Conservation (phyloP, 1,284 basidiomycete species). For the Malassezia vespertilionis region DNA sequence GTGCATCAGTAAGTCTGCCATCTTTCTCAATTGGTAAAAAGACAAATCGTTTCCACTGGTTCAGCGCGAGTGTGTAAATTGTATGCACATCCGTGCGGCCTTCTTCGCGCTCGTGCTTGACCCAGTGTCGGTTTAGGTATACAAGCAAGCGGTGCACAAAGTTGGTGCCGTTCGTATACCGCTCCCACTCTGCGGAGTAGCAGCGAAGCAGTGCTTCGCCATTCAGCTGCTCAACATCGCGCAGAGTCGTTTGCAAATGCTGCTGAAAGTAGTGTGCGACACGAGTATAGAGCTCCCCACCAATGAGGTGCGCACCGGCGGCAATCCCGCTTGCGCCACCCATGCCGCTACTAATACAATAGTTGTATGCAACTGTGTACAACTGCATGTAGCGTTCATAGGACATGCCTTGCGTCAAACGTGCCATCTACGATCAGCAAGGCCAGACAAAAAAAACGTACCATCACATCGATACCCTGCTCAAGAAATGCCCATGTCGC, state of each 20-base stretch:
- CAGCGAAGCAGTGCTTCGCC: conserved; percentile 80
- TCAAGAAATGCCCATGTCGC: conserved; percentile 82
- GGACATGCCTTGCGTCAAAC: conserved; percentile 70
- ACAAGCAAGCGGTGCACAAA: conserved; percentile 75
- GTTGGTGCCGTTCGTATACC: conserved; percentile 90
- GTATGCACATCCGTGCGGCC: conserved; percentile 88
- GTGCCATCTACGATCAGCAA: conserved; percentile 19
- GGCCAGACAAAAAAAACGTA: no score
- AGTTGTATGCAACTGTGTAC: conserved; percentile 84
- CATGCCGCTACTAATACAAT: conserved; percentile 83
- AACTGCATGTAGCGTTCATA: conserved; percentile 85
- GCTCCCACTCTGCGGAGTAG: conserved; percentile 86
- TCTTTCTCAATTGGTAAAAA: conserved; percentile 73
- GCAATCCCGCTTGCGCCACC: conserved; percentile 18
- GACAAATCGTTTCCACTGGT: conserved; percentile 88
- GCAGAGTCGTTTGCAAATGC: conserved; percentile 46
- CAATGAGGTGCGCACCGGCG: conserved; percentile 78
- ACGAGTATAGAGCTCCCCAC: conserved; percentile 83
- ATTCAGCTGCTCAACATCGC: conserved; percentile 68
- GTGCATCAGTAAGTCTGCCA: conserved; percentile 70
- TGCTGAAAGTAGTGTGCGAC: conserved; percentile 70
- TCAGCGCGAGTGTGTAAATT: conserved; percentile 88
- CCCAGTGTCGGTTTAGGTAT: conserved; percentile 97
- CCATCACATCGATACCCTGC: conserved; percentile 58
- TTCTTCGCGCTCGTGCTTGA: conserved; percentile 94